A percentile compares a stretch with the other conserved stretches of the same genome.
phyloP scores from a whole-genome alignment of 768 basidiomycete species.

The Coprinellus aureogranulatus region DNA sequence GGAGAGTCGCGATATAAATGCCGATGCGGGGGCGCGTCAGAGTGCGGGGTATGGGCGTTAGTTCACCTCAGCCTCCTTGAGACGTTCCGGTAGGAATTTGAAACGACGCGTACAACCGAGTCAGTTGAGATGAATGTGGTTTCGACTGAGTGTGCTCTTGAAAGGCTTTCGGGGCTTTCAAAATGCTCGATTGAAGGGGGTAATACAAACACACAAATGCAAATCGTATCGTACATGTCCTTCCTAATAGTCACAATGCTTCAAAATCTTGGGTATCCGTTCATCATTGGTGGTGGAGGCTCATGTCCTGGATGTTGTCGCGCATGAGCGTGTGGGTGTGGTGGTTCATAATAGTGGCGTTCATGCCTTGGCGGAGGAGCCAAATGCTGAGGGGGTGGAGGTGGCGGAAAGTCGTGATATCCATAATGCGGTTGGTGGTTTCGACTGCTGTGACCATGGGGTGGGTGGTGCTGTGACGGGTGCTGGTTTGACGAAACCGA shows the following conservation, averaged over 20 bases:
- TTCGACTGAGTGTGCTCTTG: no score
- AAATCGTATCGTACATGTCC: not conserved
- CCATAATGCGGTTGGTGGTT: not conserved
- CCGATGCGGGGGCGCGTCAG: no score
- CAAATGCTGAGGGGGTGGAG: not conserved
- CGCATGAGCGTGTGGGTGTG: not conserved
- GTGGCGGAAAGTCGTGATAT: not conserved
- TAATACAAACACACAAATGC: no score
- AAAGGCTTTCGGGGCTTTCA: no score
- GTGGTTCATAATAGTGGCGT: not conserved
- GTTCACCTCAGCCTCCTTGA: no score
- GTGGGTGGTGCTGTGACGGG: not conserved
- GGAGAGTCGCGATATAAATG: no score
- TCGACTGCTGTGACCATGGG: not conserved
- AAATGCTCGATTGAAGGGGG: no score
- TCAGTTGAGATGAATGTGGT: no score
- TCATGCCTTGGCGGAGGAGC: not conserved
- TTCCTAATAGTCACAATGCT: not conserved
- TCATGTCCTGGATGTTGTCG: not conserved
- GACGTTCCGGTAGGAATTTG: no score
- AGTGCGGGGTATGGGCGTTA: no score
- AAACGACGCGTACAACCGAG: no score
- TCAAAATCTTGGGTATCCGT: not conserved
- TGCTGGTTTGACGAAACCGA: not conserved
- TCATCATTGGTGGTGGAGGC: not conserved